Percentiles rank a stretch among this genome's conserved stretches.
Evolutionary conservation across 306 rosid species (phyloP).

Genomic region (Begonia masoniana): DNA sequence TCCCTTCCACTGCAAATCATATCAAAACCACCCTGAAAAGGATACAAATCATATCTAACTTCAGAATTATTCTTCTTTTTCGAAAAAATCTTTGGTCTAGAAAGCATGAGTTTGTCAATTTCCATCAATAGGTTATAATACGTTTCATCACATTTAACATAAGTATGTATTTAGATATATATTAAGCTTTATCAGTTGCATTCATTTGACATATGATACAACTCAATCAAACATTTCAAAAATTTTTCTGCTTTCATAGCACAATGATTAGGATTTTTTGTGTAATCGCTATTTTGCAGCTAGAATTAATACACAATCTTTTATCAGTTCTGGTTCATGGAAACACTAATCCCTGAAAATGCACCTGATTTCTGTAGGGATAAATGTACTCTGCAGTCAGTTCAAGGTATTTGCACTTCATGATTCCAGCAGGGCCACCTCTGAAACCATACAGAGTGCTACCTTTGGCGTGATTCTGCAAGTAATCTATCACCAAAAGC

Average conservation of each 20-base stretch:
- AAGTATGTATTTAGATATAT: background rate
- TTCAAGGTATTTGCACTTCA: slow-evolving; percentile 80
- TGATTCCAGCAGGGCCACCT: slow-evolving; percentile 98
- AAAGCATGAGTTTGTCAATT: too few species aligned
- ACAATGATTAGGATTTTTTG: background rate
- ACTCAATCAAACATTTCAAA: background rate
- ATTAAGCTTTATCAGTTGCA: background rate
- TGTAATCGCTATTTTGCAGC: background rate
- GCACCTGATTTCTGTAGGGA: slow-evolving; percentile 91
- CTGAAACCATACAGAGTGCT: slow-evolving; percentile 83
- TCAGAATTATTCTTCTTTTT: background rate
- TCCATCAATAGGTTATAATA: too few species aligned
- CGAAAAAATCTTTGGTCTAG: background rate
- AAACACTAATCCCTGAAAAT: background rate
- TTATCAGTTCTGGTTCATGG: background rate
- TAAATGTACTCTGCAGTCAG: slow-evolving; percentile 62
- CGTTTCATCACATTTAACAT: too few species aligned
- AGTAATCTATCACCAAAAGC: slow-evolving; percentile 43
- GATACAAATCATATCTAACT: background rate
- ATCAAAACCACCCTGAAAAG: slow-evolving; percentile 89
- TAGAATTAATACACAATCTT: background rate
- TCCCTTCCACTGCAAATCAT: slow-evolving; percentile 99
- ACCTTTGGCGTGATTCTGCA: slow-evolving; percentile 67
- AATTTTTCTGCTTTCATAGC: background rate
- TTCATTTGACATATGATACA: background rate